Conservation (phyloP, 2,329 filamentous ascomycete species). For the Albophoma yamanashiensis region DNA sequence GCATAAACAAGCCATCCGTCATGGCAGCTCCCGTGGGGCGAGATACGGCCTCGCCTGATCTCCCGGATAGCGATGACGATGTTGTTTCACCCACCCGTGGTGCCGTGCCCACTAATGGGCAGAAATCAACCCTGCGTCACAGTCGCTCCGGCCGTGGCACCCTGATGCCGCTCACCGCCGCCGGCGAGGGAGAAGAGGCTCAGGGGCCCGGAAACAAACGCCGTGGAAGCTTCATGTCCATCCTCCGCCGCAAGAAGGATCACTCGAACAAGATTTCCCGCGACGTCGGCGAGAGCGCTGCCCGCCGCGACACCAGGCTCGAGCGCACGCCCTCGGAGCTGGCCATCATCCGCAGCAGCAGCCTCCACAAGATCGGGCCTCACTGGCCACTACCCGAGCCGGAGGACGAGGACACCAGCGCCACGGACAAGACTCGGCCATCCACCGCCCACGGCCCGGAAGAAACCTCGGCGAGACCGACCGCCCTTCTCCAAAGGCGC, state of each 20-base stretch:
- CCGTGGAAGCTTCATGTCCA: slow-evolving; percentile 43
- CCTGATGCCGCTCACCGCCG: slow-evolving; percentile 14
- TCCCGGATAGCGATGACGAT: slow-evolving; percentile 50
- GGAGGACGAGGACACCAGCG: slow-evolving; percentile 16
- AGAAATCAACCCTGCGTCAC: slow-evolving; percentile 21
- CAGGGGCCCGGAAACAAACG: slow-evolving; percentile 8
- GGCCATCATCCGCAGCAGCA: slow-evolving; percentile 28
- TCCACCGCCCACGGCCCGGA: slow-evolving; percentile 21
- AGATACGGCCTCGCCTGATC: slow-evolving; percentile 40
- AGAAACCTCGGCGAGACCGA: slow-evolving; percentile 10
- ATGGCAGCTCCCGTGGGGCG: slow-evolving; percentile 27
- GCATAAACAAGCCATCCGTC: slow-evolving; percentile 12
- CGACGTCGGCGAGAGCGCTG: slow-evolving; percentile 43
- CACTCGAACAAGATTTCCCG: slow-evolving; percentile 41
- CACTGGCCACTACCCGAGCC: slow-evolving; percentile 23
- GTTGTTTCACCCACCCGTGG: slow-evolving; percentile 9
- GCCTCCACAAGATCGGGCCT: slow-evolving; percentile 15
- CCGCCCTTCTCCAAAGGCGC: slow-evolving; percentile 22
- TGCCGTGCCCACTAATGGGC: slow-evolving; percentile 5
- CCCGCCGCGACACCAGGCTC: slow-evolving; percentile 50
- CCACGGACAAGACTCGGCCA: slow-evolving; percentile 18
- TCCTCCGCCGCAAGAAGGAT: slow-evolving; percentile 52
- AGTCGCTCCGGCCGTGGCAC: slow-evolving; percentile 30
- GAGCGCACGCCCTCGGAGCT: slow-evolving; percentile 48
- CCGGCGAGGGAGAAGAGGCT: slow-evolving; percentile 1